Base-by-base conservation (phyloP, 192 early-diverging fungal genomes). In the Rhizophagus clarus region DNA sequence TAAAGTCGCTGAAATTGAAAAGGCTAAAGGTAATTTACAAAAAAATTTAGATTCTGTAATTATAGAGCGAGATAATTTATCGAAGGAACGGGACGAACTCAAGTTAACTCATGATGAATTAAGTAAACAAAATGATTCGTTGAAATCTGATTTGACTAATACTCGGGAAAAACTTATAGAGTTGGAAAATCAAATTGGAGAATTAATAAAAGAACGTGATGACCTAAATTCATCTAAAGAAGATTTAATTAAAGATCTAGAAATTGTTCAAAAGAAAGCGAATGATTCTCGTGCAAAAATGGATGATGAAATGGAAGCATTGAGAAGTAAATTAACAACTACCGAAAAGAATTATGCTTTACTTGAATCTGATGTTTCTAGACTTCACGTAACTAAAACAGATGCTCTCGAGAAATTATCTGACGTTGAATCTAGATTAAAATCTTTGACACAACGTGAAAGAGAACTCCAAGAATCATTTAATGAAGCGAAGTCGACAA, bases 391-490 rank as follows among this genome's bases (percentile, higher is more conserved):
- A 3, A 64, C 82, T 67, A 88, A 87, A 74, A 81, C 84, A 9
- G 86, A 87, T 15, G 84, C 83, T 0, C 74, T 85, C 42, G 78
- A 85, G 34, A 82, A 83, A 80, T 66, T 87, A n/a, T 80, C 75
- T 4, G 85, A 87, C 37, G 77, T 81, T 28, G 82, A 87, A 56
- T 49, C 82, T 45, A 82, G 79, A 61, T 29, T 88, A 28, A 84
- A 79, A 47, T 51, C 76, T 5, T 31, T 79, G 12, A 76, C 67
- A 4, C 78, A 75, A 40, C 85, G 86, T 28, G 80, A 86, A 24
- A 69, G 82, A 15, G 89, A 88, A 66, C 82, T 84, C 1, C 82
- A 90, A 60, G 89, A 88, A 31, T 83, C 89, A 1, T 63, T 87
- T 3, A 85, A 81, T n/a, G 79, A 87, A 4, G 85, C 82, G 20